A percentile compares a stretch with the other conserved stretches of the same genome.
Conservation (phyloP, 163 green algal species). For the Smithsoniella earleae region DNA sequence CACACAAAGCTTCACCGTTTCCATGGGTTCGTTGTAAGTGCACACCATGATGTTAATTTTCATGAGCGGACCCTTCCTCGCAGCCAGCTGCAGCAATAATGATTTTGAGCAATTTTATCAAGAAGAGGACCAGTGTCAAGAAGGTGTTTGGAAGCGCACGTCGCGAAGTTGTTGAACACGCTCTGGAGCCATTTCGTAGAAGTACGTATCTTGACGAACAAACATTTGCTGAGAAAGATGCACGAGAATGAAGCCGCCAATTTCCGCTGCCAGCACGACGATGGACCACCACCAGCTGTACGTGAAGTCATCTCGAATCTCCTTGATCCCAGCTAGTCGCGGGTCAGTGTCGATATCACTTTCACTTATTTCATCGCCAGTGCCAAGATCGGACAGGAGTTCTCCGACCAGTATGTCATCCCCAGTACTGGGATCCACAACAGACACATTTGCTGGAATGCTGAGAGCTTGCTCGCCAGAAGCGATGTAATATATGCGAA, state of each 20-base stretch:
- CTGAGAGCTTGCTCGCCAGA: neutral
- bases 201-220: slow-evolving; percentile 24
- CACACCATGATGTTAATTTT: slow-evolving; percentile 23
- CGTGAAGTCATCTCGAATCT: neutral
- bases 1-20: slow-evolving; percentile 21
- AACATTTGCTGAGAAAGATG: slow-evolving; percentile 29
- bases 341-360: neutral
- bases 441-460: neutral
- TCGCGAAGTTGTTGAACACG: slow-evolving; percentile 5
- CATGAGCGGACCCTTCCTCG: neutral
- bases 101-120: neutral
- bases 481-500: slow-evolving; percentile 14
- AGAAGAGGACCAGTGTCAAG: neutral
- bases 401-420: neutral
- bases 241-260: slow-evolving; percentile 21
- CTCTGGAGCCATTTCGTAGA: slow-evolving; percentile 17
- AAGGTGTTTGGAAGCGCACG: neutral
- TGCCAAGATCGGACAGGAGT: neutral
- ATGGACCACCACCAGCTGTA: slow-evolving; percentile 29
- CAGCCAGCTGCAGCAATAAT: neutral
- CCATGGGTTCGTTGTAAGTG: slow-evolving; percentile 23
- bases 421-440: neutral
- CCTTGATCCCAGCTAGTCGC: neutral
- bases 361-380: neutral
- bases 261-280: slow-evolving; percentile 3